Conservation (phyloP, 1,139 yeast genomes). For the Saccharomyces hybrid region DNA sequence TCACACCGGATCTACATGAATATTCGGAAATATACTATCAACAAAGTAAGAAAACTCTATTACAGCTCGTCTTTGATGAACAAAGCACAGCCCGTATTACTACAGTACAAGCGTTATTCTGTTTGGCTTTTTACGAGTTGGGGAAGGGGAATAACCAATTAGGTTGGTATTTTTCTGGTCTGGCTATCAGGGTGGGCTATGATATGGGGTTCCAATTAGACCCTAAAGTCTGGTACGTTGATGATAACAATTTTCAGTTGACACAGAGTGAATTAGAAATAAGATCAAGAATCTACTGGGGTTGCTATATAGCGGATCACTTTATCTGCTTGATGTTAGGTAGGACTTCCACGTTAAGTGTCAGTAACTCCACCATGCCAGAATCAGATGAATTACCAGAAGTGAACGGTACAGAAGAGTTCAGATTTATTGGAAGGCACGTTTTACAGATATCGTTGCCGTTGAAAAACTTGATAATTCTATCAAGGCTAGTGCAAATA, state of each 20-base stretch:
- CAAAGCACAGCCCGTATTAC: constrained; percentile 31
- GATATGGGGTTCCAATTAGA: constrained; percentile 59
- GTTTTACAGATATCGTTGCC: constrained; percentile 38
- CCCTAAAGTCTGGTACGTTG: constrained; percentile 48
- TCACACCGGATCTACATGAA: constrained; percentile 34
- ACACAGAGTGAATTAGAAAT: constrained; percentile 43
- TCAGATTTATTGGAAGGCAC: constrained; percentile 31
- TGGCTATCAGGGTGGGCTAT: constrained; percentile 58
- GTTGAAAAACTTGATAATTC: constrained; percentile 43
- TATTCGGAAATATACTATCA: constrained; percentile 41
- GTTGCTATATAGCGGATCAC: constrained; percentile 58
- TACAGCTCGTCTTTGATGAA: constrained; percentile 35
- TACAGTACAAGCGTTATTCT: constrained; percentile 42
- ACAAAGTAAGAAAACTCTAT: constrained; percentile 40
- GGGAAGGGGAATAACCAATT: constrained; percentile 50
- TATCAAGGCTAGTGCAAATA: constrained; percentile 50
- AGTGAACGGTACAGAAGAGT: constrained; percentile 46
- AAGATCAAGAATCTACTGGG: constrained; percentile 59
- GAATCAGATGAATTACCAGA: constrained; percentile 58
- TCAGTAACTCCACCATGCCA: constrained; percentile 53
- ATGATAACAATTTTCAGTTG: constrained; percentile 17
- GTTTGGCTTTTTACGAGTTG: constrained; percentile 52
- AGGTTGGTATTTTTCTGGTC: constrained; percentile 59
- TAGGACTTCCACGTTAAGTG: constrained; percentile 48
- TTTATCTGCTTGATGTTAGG: constrained; percentile 53